Evolutionary conservation across 768 basidiomycete genomes (phyloP), one percentile per base, ranked within the genome.

Genomic region (Tylopilus subfusipes): DNA sequence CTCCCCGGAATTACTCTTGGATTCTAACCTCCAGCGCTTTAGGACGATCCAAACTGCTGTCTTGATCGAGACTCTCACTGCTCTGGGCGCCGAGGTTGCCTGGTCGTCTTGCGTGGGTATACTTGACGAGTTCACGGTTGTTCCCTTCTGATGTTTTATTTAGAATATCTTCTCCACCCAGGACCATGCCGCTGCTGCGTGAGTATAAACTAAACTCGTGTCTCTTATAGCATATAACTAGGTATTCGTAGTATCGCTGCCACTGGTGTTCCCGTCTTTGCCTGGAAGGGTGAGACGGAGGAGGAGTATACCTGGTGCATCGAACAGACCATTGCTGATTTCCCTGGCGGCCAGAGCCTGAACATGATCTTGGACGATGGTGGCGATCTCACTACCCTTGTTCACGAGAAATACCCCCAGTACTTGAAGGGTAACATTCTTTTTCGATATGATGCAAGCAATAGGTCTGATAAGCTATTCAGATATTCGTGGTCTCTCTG

Each of bases 301-400:
- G 97, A 98, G 74, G 97, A 99, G 72, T 98, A 98, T 76, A 68
- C 75, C 61, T 99, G 97, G 97, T 98, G 95, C 72, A 93, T 99
- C 63, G 93, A 98, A 68, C 97, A 99, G 76, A 90, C 92, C 44
- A 73, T 99, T 61, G 72, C 82, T 62, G 90, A 84, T n/a, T 99
- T 99, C 82, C 75, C 86, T 24, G 84, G 77, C 58, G 88, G 88
- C 62, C 77, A 95, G 73, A 69, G 88, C 49, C 75, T 96, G 68
- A 99, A 99, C 85, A 88, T 99, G 95, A 98, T 99, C 73, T 84
- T 98, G 69, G 97, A 99, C 66, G 97, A 99, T 71, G 97, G 97
- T 64, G 96, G 97, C 71, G 97, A 99, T 68, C 82, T 99, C 54
- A 99, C 97, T 61, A 84, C 72, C 62, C 80, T 98, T 58, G 94